Evolutionary conservation across 1,284 basidiomycete genomes (phyloP), one percentile per base, ranked within the genome.

Genomic region (Malassezia obtusa): DNA sequence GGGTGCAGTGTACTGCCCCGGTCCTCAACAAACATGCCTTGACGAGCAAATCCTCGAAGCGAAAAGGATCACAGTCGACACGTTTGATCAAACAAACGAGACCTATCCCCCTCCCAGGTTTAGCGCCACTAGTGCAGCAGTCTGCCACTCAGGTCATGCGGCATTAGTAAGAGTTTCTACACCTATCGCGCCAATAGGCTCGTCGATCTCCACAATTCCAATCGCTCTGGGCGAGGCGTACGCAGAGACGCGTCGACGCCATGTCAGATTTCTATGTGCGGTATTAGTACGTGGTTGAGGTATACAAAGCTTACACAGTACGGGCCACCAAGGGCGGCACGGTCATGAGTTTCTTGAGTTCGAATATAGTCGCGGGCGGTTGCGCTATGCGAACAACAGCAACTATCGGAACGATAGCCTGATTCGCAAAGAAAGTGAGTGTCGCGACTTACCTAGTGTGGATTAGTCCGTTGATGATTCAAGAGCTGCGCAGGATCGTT

Each of bases 381-480:
- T 98, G 60, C 83, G 92, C 64, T 99, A 98, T 75, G 92, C 94
- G 59, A 95, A 98, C 80, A 98, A 98, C 80, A 95, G 90, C 19
- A 98, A 98, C 77, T 98, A 98, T 78, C 80, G 92, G 43, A 96
- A 95, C 69, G 94, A 98, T 77, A 87, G 85, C 73, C 78, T 98
- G 50, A 95, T 98, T 74, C 82, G 91, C 57, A 96, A 96, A 86
- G 94, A 98, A 77, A 92, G 91, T 94, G 66, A 68, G 28, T 48
- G 14, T 15, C 33, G 26, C 33, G 11, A 46, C 43, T 54, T 11
- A 50, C 15, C 14, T 22, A 96, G 91, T 96, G 86, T 95, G 87
- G 84, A 80, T 96, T 38, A 86, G 87, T 1, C 86, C 89, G 0
- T 77, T 91, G 9, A 85, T 96, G 21, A 83, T 92, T 43, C 86